Evolutionary conservation across 2,329 filamentous ascomycete genomes (phyloP).

Genomic region (Alternaria brassicae): DNA sequence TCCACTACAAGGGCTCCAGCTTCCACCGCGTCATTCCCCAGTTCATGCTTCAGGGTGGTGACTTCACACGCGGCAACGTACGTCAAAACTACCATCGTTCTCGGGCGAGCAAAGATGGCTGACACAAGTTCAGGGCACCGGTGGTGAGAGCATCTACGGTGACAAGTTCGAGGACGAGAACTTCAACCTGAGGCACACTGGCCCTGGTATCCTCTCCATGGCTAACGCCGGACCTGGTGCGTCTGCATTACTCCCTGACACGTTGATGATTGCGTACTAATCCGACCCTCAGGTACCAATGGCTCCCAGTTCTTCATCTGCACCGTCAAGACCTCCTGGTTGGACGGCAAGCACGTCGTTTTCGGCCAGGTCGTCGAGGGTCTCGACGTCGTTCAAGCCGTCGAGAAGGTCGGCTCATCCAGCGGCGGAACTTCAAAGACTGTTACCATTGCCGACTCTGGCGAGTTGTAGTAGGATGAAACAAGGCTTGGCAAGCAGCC

Average conservation of each 20-base stretch:
- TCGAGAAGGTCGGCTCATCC: slow-evolving; percentile 34
- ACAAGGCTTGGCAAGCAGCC: no score
- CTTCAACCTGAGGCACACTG: slow-evolving; percentile 88
- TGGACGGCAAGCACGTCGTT: slow-evolving; percentile 82
- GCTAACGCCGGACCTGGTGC: slow-evolving; percentile 82
- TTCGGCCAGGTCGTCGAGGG: slow-evolving; percentile 71
- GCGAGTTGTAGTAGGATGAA: slow-evolving; percentile 30
- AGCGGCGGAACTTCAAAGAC: slow-evolving; percentile 30
- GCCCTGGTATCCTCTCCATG: slow-evolving; percentile 94
- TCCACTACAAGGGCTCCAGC: slow-evolving; percentile 88
- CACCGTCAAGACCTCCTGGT: slow-evolving; percentile 84
- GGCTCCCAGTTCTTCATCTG: slow-evolving; percentile 98
- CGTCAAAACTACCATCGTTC: slow-evolving; percentile 49
- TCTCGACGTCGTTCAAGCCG: slow-evolving; percentile 34
- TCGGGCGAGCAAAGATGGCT: slow-evolving; percentile 11
- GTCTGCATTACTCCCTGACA: background rate
- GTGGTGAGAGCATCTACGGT: slow-evolving; percentile 96
- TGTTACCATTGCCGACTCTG: slow-evolving; percentile 35
- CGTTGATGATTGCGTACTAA: background rate
- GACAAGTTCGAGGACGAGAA: slow-evolving; percentile 97
- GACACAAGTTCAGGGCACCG: slow-evolving; percentile 55
- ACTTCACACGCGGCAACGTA: slow-evolving; percentile 93
- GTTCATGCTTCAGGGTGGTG: slow-evolving; percentile 98
- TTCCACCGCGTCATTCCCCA: slow-evolving; percentile 98
- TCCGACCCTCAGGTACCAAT: slow-evolving; percentile 70